These are phyloP conservation scores for Lactarius hengduanensis DNA, from an alignment of 768 basidiomycete species.

Conservation along the genomic window DNA sequence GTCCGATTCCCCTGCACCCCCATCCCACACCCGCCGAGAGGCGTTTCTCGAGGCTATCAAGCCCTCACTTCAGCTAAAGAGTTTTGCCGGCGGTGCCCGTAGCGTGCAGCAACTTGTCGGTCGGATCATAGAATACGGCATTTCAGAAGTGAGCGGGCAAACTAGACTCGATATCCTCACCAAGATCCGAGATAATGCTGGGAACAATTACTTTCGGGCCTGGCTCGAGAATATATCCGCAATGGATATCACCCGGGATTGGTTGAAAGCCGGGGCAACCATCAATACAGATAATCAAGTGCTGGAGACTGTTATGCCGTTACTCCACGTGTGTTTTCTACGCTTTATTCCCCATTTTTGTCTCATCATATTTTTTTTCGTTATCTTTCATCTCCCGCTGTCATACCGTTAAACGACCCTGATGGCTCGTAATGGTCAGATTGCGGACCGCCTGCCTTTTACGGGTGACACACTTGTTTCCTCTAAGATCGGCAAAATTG, in stretches of 20 bases:
- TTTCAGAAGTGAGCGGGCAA: slow-evolving; percentile 60
- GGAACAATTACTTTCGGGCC: slow-evolving; percentile 83
- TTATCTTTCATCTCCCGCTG: slow-evolving; percentile 28
- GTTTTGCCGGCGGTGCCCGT: slow-evolving; percentile 64
- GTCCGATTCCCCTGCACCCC: slow-evolving; percentile 38
- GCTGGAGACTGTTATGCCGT: slow-evolving; percentile 79
- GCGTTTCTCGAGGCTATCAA: slow-evolving; percentile 52
- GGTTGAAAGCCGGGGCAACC: slow-evolving; percentile 70
- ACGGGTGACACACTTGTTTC: slow-evolving; percentile 63
- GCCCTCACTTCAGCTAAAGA: slow-evolving; percentile 54
- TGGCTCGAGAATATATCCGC: slow-evolving; percentile 77
- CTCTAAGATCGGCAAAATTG: slow-evolving; percentile 77
- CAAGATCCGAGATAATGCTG: slow-evolving; percentile 79
- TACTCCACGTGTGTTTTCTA: slow-evolving; percentile 69
- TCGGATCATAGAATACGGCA: slow-evolving; percentile 58
- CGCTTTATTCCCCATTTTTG: slow-evolving; percentile 10
- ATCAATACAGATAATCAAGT: slow-evolving; percentile 53
- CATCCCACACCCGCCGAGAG: slow-evolving; percentile 51
- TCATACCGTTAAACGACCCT: slow-evolving; percentile 16
- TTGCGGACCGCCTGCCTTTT: slow-evolving; percentile 81
- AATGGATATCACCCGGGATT: slow-evolving; percentile 77
- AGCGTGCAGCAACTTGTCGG: slow-evolving; percentile 63
- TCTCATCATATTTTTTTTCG: slow-evolving; percentile 27
- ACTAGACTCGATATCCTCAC: slow-evolving; percentile 74
- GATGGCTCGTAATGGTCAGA: slow-evolving; percentile 41